These are phyloP conservation scores for Auriscalpium vulgare DNA, from an alignment of 768 basidiomycete genomes.

Conservation along the genomic window DNA sequence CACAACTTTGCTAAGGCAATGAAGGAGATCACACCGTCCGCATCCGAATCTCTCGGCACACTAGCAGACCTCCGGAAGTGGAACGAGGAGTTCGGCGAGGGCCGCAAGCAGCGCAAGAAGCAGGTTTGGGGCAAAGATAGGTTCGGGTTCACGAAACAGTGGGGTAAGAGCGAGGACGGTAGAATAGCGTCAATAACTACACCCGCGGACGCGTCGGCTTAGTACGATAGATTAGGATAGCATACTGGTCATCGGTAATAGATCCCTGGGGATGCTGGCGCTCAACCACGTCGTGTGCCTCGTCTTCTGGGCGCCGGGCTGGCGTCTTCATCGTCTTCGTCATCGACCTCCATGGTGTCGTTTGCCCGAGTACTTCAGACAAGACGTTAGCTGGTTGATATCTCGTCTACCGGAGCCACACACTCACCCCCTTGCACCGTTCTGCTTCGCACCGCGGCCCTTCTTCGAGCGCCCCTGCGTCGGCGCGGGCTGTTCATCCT, in stretches of 20 bases:
- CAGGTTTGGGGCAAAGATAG: slow-evolving; percentile 82
- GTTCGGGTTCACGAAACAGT: slow-evolving; percentile 73
- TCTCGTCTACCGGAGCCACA: no score
- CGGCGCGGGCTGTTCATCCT: slow-evolving; percentile 21
- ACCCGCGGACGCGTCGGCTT: background rate
- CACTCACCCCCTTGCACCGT: background rate
- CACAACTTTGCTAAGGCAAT: slow-evolving; percentile 80
- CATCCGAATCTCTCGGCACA: slow-evolving; percentile 73
- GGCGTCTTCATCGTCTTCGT: slow-evolving; percentile 32
- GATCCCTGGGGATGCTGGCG: background rate
- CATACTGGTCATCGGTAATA: background rate
- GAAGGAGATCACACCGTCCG: slow-evolving; percentile 84
- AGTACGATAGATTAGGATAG: background rate
- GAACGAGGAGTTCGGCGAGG: slow-evolving; percentile 94
- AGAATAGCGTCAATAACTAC: slow-evolving; percentile 25
- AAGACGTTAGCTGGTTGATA: no score
- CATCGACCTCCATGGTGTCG: slow-evolving; percentile 37
- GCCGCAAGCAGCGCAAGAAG: slow-evolving; percentile 54
- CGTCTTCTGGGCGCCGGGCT: slow-evolving; percentile 17
- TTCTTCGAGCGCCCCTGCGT: slow-evolving; percentile 20
- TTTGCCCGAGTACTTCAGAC: slow-evolving; percentile 12
- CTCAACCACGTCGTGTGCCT: slow-evolving; percentile 5
- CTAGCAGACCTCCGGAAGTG: slow-evolving; percentile 74
- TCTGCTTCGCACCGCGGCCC: slow-evolving; percentile 1
- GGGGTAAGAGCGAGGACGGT: slow-evolving; percentile 32